These are phyloP conservation scores for Hysterium pulicare DNA, from an alignment of 2,329 filamentous ascomycete species.

Conservation along the genomic window DNA sequence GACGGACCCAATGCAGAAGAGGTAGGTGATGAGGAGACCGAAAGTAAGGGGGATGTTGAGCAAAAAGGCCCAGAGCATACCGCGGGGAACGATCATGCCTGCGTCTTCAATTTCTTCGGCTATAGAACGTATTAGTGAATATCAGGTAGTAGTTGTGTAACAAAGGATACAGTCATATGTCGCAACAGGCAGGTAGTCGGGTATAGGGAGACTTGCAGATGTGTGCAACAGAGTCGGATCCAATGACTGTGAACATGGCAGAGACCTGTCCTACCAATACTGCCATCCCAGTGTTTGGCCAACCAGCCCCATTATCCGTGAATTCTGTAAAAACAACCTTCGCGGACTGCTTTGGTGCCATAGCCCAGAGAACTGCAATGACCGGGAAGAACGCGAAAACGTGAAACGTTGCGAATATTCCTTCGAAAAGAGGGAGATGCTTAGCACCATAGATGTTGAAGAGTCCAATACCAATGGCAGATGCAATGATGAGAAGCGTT, in stretches of 20 bases:
- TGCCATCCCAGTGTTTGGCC: constrained; percentile 37
- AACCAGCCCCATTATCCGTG: constrained; percentile 35
- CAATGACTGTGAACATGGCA: constrained; percentile 16
- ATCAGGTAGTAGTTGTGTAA: too few species aligned
- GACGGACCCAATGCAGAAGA: constrained; percentile 26
- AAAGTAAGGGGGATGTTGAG: constrained; percentile 33
- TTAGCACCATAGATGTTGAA: constrained; percentile 39
- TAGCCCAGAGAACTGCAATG: constrained; percentile 38
- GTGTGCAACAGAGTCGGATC: neutral
- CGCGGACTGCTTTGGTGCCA: constrained; percentile 27
- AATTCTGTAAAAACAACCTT: constrained; percentile 32
- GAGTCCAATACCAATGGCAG: constrained; percentile 42
- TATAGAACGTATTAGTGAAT: constrained; percentile 36
- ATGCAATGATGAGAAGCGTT: constrained; percentile 48
- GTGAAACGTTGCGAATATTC: constrained; percentile 38
- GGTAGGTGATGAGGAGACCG: constrained; percentile 28
- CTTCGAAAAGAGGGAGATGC: constrained; percentile 33
- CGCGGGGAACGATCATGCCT: constrained; percentile 19
- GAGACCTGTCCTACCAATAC: constrained; percentile 43
- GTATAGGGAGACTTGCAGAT: constrained; percentile 18
- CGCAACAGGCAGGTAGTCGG: constrained; percentile 26
- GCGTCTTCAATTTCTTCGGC: constrained; percentile 19
- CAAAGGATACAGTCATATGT: too few species aligned
- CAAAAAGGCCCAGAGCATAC: constrained; percentile 29
- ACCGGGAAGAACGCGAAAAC: constrained; percentile 45